These are phyloP conservation scores for Gossypium stocksii DNA, from an alignment of 345 rosid genomes.

Conservation along the genomic window DNA sequence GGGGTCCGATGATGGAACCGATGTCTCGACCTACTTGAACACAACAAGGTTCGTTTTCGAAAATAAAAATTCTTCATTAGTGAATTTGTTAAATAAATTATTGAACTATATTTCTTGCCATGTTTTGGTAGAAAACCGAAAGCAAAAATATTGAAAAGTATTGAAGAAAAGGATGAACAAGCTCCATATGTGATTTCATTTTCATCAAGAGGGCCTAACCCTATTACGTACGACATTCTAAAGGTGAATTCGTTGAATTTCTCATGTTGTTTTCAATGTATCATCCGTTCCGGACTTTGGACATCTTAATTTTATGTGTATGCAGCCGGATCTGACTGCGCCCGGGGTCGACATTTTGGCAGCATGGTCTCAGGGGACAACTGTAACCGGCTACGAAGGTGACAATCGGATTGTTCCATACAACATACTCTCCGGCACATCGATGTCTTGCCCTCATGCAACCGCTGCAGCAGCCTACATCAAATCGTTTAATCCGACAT, in stretches of 20 bases:
- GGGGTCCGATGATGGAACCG: background rate
- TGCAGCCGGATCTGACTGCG: slow-evolving; percentile 53
- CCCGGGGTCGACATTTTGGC: slow-evolving; percentile 55
- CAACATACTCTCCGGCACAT: slow-evolving; percentile 42
- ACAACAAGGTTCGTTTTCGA: background rate
- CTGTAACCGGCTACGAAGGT: background rate
- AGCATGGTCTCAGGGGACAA: slow-evolving; percentile 32
- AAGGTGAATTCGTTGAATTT: slow-evolving; percentile 28
- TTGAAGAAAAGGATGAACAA: background rate
- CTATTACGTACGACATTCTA: slow-evolving; percentile 36
- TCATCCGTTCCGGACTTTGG: background rate
- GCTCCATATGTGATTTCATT: slow-evolving; percentile 32
- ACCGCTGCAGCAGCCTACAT: slow-evolving; percentile 42
- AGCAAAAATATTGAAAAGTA: background rate
- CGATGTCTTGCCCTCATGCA: slow-evolving; percentile 57
- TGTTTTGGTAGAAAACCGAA: background rate
- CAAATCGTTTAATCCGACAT: slow-evolving; percentile 32
- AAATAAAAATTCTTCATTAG: too few species aligned
- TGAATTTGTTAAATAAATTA: background rate
- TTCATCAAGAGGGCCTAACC: slow-evolving; percentile 55
- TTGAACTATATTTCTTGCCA: background rate
- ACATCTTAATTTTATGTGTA: background rate
- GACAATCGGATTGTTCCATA: slow-evolving; percentile 32
- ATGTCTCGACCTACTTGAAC: slow-evolving; percentile 1
- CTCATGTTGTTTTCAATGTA: background rate